A percentile compares a stretch with the other conserved stretches of the same genome.
Evolutionary conservation across 2,329 filamentous ascomycete genomes (phyloP).

Genomic region (Lachnellula subtilissima): DNA sequence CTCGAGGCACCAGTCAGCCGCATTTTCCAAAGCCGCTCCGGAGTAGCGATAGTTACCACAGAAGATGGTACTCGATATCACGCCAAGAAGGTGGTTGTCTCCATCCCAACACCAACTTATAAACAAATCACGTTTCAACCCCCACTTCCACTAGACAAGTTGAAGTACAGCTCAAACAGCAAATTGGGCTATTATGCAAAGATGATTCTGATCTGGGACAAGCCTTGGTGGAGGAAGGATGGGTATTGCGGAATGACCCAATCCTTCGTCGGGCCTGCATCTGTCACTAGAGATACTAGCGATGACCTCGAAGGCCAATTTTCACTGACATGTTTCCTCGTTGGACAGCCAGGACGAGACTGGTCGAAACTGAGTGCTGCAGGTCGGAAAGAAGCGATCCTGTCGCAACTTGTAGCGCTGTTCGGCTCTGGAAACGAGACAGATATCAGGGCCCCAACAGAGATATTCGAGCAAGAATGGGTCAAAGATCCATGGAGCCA

Average conservation of each 20-base stretch:
- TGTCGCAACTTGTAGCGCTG: neutral
- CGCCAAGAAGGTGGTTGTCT: constrained; percentile 39
- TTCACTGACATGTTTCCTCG: constrained; percentile 36
- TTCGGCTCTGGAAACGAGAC: neutral
- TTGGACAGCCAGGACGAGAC: constrained; percentile 29
- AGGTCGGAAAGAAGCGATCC: neutral
- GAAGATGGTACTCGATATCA: constrained; percentile 3
- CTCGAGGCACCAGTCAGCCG: constrained; percentile 12
- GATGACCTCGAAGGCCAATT: constrained; percentile 36
- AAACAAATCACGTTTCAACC: constrained; percentile 43
- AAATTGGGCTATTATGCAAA: constrained; percentile 44
- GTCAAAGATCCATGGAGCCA: constrained; percentile 24
- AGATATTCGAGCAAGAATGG: constrained; percentile 15
- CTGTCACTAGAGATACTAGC: constrained; percentile 38
- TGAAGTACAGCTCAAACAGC: constrained; percentile 33
- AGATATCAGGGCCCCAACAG: neutral
- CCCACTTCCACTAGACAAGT: constrained; percentile 35
- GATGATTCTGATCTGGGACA: constrained; percentile 21
- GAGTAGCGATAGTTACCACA: constrained; percentile 6
- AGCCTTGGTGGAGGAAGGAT: constrained; percentile 10
- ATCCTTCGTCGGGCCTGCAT: constrained; percentile 35
- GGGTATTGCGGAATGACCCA: constrained; percentile 38
- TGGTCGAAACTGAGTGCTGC: constrained; percentile 1
- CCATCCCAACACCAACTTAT: constrained; percentile 45
- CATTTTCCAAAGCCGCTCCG: constrained; percentile 1